Evolutionary conservation across 495 filamentous ascomycete genomes (phyloP).

Genomic region (Penicillium desertorum): DNA sequence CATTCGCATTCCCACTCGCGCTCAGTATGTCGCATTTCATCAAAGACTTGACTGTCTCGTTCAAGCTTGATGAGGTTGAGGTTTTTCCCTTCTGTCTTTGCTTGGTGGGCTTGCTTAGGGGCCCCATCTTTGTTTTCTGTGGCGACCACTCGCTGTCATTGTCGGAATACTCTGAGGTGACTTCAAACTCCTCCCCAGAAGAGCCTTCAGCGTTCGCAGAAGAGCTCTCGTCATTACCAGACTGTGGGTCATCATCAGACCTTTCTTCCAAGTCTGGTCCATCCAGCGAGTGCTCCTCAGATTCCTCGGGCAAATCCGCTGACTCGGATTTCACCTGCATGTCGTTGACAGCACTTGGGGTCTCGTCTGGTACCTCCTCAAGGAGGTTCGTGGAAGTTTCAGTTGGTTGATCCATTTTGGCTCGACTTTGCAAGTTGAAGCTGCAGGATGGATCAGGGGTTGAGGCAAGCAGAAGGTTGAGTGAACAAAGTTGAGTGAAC

Average conservation of each 20-base stretch:
- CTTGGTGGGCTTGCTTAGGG: neutral
- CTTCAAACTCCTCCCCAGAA: neutral
- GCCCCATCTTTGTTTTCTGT: no score
- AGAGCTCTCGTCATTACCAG: neutral
- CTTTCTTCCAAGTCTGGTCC: neutral
- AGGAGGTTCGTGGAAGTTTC: neutral
- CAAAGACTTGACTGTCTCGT: neutral
- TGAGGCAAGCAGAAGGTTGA: no score
- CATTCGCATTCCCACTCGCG: neutral
- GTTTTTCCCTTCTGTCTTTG: neutral
- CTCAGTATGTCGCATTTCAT: neutral
- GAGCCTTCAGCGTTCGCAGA: neutral
- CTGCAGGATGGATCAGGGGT: neutral
- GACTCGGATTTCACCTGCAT: neutral
- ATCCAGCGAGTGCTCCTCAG: neutral
- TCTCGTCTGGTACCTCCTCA: neutral
- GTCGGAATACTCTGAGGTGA: neutral
- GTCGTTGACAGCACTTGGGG: neutral
- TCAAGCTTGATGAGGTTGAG: neutral
- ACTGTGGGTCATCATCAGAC: neutral
- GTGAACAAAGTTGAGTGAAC: no score
- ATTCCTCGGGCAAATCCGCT: neutral
- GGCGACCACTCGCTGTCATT: neutral
- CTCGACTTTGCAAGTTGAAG: neutral
- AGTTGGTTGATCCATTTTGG: neutral